Evolutionary conservation across 2,329 filamentous ascomycete genomes (phyloP).

Genomic region (Bertia moriformis): DNA sequence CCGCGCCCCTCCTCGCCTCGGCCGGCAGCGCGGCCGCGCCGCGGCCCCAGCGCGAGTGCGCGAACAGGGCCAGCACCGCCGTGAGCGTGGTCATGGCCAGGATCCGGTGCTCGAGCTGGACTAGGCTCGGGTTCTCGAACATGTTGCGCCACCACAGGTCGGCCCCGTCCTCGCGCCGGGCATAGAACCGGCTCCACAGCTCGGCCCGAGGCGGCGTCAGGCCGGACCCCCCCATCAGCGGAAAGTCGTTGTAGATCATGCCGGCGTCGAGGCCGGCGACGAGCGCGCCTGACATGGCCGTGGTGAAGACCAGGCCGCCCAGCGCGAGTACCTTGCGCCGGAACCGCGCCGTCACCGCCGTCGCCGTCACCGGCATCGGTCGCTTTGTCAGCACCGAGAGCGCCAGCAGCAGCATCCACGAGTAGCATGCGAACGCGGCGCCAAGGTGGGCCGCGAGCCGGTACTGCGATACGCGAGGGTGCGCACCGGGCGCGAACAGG

Average conservation of each 20-base stretch:
- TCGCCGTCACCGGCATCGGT: slow-evolving; percentile 35
- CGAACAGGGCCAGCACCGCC: slow-evolving; percentile 63
- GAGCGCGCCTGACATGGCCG: slow-evolving; percentile 82
- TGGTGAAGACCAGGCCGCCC: slow-evolving; percentile 66
- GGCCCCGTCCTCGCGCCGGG: slow-evolving; percentile 58
- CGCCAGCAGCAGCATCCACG: slow-evolving; percentile 83
- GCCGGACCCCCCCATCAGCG: slow-evolving; percentile 79
- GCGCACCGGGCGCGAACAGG: slow-evolving; percentile 76
- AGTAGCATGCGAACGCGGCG: slow-evolving; percentile 83
- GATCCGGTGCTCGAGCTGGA: slow-evolving; percentile 89
- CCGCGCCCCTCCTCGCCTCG: no score
- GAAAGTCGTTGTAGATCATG: slow-evolving; percentile 97
- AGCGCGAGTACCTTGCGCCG: slow-evolving; percentile 59
- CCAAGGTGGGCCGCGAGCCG: slow-evolving; percentile 78
- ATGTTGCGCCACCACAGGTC: slow-evolving; percentile 96
- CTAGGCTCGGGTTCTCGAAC: slow-evolving; percentile 92
- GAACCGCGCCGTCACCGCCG: slow-evolving; percentile 58
- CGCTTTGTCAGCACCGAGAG: slow-evolving; percentile 59
- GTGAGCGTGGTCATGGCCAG: slow-evolving; percentile 80
- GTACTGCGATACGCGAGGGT: slow-evolving; percentile 90
- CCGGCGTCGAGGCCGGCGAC: slow-evolving; percentile 92
- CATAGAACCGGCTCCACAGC: slow-evolving; percentile 76
- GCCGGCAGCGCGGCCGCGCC: slow-evolving; percentile 41
- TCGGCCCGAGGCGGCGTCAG: slow-evolving; percentile 69
- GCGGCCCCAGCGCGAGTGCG: slow-evolving; percentile 63